Evolutionary conservation across 2,329 filamentous ascomycete genomes (phyloP).

Genomic region (Diplocarpon mali): DNA sequence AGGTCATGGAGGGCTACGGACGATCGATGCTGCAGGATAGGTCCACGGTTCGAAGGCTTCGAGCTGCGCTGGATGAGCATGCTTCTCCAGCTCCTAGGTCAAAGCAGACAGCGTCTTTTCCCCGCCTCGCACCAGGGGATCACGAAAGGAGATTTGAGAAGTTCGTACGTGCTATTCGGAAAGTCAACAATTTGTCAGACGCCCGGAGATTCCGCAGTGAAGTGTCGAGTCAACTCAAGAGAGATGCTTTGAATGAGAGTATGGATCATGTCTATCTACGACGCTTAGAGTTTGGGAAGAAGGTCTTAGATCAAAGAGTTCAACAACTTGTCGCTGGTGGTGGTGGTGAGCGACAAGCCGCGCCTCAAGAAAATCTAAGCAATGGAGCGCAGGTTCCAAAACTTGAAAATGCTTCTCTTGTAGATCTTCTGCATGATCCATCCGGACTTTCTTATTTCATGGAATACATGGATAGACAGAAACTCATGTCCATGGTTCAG

Average conservation of each 20-base stretch:
- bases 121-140: constrained; percentile 69
- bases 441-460: constrained; percentile 96
- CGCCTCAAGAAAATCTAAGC: constrained; percentile 17
- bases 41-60: constrained; percentile 84
- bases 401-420: constrained; percentile 64
- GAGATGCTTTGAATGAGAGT: constrained; percentile 64
- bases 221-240: constrained; percentile 81
- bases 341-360: constrained; percentile 7
- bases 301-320: constrained; percentile 81
- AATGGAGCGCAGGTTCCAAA: constrained; percentile 38
- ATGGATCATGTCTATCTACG: constrained; percentile 82
- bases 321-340: constrained; percentile 63
- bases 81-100: constrained; percentile 66
- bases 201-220: constrained; percentile 86
- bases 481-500: constrained; percentile 79
- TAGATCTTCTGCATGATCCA: constrained; percentile 80
- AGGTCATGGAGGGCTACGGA: constrained; percentile 82
- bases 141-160: constrained; percentile 89
- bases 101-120: constrained; percentile 57
- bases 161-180: constrained; percentile 80
- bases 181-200: constrained; percentile 84
- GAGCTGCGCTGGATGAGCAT: constrained; percentile 88
- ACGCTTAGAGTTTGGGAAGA: constrained; percentile 82
- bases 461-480: constrained; percentile 96
- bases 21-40: constrained; percentile 85